These are phyloP conservation scores for Echinochloa phyllopogon DNA, from an alignment of 176 grass and related monocot genomes.

Conservation along the genomic window DNA sequence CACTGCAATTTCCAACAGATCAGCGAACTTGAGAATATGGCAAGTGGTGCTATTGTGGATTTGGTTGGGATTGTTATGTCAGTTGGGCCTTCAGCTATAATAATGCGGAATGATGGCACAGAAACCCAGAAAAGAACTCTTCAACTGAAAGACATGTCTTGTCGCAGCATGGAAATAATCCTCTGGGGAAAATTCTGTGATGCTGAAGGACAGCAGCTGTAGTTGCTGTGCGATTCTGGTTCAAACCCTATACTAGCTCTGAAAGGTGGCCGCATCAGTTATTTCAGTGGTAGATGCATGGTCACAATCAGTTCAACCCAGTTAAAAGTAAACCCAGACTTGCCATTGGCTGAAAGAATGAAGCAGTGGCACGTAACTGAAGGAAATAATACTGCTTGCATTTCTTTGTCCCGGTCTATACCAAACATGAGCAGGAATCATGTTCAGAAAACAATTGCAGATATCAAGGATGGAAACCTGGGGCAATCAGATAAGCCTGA, in stretches of 20 bases:
- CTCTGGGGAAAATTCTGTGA: conserved; percentile 81
- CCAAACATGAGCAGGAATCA: conserved; percentile 51
- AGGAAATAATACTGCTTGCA: conserved; percentile 54
- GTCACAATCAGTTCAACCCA: conserved; percentile 58
- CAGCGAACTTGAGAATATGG: conserved; percentile 71
- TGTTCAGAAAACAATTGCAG: conserved; percentile 61
- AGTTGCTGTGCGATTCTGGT: conserved; percentile 70
- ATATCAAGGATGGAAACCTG: conserved; percentile 79
- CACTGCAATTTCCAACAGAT: conserved; percentile 69
- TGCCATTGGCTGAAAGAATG: conserved; percentile 54
- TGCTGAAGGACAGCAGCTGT: conserved; percentile 69
- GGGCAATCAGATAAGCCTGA: conserved; percentile 70
- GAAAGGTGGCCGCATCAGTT: conserved; percentile 62
- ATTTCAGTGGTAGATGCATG: conserved; percentile 65
- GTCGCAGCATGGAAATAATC: conserved; percentile 65
- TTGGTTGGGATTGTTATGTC: conserved; percentile 75
- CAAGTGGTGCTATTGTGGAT: conserved; percentile 58
- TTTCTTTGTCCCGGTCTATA: conserved; percentile 51
- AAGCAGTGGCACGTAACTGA: conserved; percentile 79
- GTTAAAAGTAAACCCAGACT: too few species aligned
- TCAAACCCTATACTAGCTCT: conserved; percentile 62
- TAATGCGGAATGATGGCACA: conserved; percentile 64
- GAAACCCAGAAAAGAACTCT: conserved; percentile 64
- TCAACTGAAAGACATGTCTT: conserved; percentile 84
- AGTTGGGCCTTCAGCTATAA: conserved; percentile 53